These are phyloP conservation scores for Prototheca cutis DNA, from an alignment of 163 green algal species.

Conservation along the genomic window DNA sequence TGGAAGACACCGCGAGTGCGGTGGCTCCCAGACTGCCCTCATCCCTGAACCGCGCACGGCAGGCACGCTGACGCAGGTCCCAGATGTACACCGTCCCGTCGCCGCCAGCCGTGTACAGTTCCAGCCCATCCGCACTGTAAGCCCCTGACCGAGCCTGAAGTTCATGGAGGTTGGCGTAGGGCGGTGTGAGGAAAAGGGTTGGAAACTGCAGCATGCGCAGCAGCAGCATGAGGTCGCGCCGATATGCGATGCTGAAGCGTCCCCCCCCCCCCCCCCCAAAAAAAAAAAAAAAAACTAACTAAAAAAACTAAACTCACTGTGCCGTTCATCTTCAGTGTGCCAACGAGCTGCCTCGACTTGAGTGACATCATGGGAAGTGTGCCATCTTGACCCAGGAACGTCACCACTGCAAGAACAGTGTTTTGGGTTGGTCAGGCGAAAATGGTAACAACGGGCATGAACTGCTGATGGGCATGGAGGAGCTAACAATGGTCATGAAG, in stretches of 20 bases:
- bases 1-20: constrained; percentile 47
- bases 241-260: too few species aligned
- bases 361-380: constrained; percentile 73
- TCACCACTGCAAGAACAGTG: constrained; percentile 48
- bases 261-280: too few species aligned
- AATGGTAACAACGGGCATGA: too few species aligned
- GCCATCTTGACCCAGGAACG: constrained; percentile 76
- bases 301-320: too few species aligned
- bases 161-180: too few species aligned
- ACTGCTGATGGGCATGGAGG: too few species aligned
- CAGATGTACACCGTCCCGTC: constrained; percentile 82
- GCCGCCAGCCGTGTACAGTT: constrained; percentile 36
- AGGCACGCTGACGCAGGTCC: constrained; percentile 81
- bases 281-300: too few species aligned
- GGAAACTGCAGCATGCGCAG: too few species aligned
- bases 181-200: too few species aligned
- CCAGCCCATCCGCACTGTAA: constrained; percentile 17
- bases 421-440: too few species aligned
- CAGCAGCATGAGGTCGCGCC: too few species aligned
- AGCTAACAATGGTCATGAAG: too few species aligned
- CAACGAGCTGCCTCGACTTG: constrained; percentile 50
- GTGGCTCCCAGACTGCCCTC: constrained; percentile 58
- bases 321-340: constrained; percentile 79
- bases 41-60: constrained; percentile 58
- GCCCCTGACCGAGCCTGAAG: constrained; percentile 3